Evolutionary conservation across 106 monocot species (phyloP), one percentile per base, ranked within the genome.

Genomic region (Dendrobium catenatum): DNA sequence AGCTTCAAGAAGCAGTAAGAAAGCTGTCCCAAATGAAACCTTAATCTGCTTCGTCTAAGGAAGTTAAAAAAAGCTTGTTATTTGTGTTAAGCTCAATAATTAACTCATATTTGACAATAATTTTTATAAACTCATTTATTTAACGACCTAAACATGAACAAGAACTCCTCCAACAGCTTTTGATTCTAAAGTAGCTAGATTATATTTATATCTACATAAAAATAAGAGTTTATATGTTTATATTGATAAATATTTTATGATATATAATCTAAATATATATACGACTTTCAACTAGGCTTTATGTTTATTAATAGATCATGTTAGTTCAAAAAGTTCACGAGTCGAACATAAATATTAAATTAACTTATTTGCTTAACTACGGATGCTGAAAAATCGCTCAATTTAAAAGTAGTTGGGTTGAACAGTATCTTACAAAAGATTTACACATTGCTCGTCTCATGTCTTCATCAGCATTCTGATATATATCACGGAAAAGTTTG

Each of bases 401-500:
- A 8, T 24, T 7, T 66, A 9, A 26, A 26, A 26, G 1, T 22
- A 66, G 24, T 26, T 8, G n/a, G 26, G 7, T 7, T 24, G n/a
- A 66, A 27, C 6, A 26, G 26, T 0, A 43, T 44, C 89, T 85
- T 98, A 98, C 97, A 82, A 94, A 98, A 31, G 97, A 98, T 86
- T 98, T 98, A 70, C 83, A 84, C 94, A 98, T 98, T 43, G 97
- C 97, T 5, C 97, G 84, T 73, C 94, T 86, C 8, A 87, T 89
- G 72, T 98, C 97, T 68, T 98, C 97, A 80, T 98, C 97, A 68
- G 97, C 92, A 86, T 94, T 86, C 66, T 59, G 74, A 68, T 94
- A 98, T 66, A 98, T 98, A 49, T 98, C 94, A 31, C 86, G 83
- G 89, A 98, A 98, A 31, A 94, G 81, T 67, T 98, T 98, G 88